Percentiles rank a stretch among this genome's conserved stretches.
Conservation (phyloP, 352 stramenopile species). For the Globisporangium heterothallicum region DNA sequence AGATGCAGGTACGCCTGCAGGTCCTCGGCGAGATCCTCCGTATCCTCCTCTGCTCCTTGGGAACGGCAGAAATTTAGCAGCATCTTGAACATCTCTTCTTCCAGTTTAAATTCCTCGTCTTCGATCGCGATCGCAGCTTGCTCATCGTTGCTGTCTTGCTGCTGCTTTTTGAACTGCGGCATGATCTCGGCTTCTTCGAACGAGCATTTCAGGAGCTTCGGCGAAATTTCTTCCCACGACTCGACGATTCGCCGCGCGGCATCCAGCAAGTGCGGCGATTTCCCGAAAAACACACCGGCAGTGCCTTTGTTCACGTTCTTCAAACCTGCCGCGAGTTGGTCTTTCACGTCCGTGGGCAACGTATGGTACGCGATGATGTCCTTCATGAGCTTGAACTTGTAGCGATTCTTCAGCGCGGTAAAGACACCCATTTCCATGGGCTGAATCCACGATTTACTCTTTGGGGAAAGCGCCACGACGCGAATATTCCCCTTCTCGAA, state of each 20-base stretch:
- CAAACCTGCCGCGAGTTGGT: not conserved
- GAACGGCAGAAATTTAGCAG: not conserved
- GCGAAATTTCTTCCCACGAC: conserved; percentile 15
- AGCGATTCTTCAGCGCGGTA: conserved; percentile 22
- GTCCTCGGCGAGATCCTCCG: conserved; percentile 4
- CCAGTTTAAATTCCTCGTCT: conserved; percentile 6
- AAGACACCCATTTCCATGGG: conserved; percentile 20
- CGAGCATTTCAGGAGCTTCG: conserved; percentile 9
- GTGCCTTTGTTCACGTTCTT: conserved; percentile 9
- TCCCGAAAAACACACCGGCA: conserved; percentile 15
- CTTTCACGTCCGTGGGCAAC: conserved; percentile 6
- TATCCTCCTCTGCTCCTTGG: not conserved
- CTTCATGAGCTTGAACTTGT: conserved; percentile 16
- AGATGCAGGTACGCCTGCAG: conserved; percentile 12
- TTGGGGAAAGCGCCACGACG: conserved; percentile 8
- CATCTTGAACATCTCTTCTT: conserved; percentile 8
- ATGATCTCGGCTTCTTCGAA: conserved; percentile 10
- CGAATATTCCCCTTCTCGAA: conserved; percentile 11
- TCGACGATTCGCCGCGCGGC: conserved; percentile 12
- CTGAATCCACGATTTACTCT: conserved; percentile 11
- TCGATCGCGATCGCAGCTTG: conserved; percentile 7
- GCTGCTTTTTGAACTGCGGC: not conserved
- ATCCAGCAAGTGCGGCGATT: conserved; percentile 19
- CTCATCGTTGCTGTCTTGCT: not conserved
- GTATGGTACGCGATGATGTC: conserved; percentile 18